These are phyloP conservation scores for Macrophomina pseudophaseolina DNA, from an alignment of 2,329 filamentous ascomycete species.

Conservation along the genomic window DNA sequence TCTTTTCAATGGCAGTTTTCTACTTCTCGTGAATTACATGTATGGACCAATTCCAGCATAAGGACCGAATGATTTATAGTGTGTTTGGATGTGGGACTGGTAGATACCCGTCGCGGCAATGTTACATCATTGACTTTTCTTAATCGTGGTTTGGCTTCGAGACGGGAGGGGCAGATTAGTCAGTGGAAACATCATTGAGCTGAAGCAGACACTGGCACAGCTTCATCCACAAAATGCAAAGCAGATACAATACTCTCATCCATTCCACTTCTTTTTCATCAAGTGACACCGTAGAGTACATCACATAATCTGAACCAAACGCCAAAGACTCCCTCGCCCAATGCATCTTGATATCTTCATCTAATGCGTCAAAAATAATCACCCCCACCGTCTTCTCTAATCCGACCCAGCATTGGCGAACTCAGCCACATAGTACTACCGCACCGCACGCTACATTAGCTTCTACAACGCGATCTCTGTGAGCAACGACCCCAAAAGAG, in stretches of 20 bases:
- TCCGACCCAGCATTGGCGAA: slow-evolving; percentile 20
- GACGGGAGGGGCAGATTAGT: neutral
- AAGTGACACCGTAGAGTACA: neutral
- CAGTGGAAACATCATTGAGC: neutral
- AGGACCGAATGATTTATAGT: too few relatives aligned
- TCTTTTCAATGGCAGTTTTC: too few relatives aligned
- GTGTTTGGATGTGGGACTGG: neutral
- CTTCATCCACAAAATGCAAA: too few relatives aligned
- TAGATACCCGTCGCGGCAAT: neutral
- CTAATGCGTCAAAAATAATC: neutral
- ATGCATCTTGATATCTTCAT: slow-evolving; percentile 1
- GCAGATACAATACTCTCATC: neutral
- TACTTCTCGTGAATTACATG: too few relatives aligned
- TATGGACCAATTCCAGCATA: too few relatives aligned
- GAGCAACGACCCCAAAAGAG: neutral
- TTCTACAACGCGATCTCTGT: neutral
- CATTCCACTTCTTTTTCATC: neutral
- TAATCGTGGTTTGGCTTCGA: too few relatives aligned
- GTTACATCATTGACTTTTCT: neutral
- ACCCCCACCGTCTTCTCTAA: neutral
- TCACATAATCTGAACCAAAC: neutral
- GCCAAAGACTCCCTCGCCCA: slow-evolving; percentile 6
- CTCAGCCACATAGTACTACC: slow-evolving; percentile 14
- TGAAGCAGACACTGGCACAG: too few relatives aligned
- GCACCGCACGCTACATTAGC: neutral